phyloP scores from a whole-genome alignment of 2,329 filamentous ascomycete genomes.

The Madurella mycetomatis region DNA sequence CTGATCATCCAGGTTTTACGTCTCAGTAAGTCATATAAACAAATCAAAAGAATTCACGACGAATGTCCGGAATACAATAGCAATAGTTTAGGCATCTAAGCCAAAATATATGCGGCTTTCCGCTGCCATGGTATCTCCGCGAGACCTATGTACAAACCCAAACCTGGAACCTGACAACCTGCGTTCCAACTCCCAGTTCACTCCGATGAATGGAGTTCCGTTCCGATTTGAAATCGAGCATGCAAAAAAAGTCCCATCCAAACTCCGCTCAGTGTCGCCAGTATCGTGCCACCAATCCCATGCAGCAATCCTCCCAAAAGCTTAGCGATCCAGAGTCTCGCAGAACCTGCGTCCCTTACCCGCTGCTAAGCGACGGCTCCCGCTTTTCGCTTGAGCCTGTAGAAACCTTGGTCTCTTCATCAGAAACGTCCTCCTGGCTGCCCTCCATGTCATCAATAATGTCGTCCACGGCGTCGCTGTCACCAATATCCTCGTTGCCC shows the following conservation, averaged over 20 bases:
- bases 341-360: neutral
- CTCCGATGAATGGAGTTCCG: neutral
- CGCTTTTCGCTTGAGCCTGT: neutral
- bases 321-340: neutral
- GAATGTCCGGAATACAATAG: neutral
- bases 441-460: slow-evolving; percentile 32
- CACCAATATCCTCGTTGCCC: slow-evolving; percentile 32
- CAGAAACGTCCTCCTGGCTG: slow-evolving; percentile 5
- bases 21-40: too few species aligned
- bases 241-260: slow-evolving; percentile 1
- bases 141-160: neutral
- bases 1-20: too few species aligned
- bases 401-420: neutral
- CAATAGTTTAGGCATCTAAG: neutral
- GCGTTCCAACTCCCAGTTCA: neutral
- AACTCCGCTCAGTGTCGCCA: neutral
- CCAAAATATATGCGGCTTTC: neutral
- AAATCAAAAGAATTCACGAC: neutral
- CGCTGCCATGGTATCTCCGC: neutral
- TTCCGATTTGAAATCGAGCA: neutral
- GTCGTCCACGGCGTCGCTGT: slow-evolving; percentile 30
- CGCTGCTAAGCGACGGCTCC: neutral
- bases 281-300: neutral
- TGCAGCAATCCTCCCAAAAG: neutral
- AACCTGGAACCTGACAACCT: neutral